Evolutionary conservation across 352 stramenopile genomes (phyloP).

Genomic region (Globisporangium spiculum): DNA sequence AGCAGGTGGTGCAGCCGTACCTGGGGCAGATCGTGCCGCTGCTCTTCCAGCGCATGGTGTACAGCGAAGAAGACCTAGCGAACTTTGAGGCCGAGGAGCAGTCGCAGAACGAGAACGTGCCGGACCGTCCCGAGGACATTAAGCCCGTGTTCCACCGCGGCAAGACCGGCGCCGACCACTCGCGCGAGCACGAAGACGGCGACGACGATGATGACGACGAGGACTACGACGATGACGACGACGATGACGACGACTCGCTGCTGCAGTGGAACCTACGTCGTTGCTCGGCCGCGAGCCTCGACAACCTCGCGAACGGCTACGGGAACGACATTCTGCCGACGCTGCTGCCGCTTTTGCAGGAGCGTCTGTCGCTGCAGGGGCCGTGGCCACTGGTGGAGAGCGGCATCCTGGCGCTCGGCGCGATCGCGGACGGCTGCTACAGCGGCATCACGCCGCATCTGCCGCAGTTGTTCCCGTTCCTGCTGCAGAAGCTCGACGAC

Average conservation of each 20-base stretch:
- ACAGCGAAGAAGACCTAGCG: slow-evolving; percentile 91
- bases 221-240: slow-evolving; percentile 88
- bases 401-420: slow-evolving; percentile 94
- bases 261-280: slow-evolving; percentile 96
- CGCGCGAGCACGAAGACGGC: slow-evolving; percentile 31
- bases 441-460: slow-evolving; percentile 92
- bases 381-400: slow-evolving; percentile 95
- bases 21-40: slow-evolving; percentile 90
- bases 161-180: slow-evolving; percentile 27
- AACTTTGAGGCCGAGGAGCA: slow-evolving; percentile 90
- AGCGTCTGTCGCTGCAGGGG: slow-evolving; percentile 87
- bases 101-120: slow-evolving; percentile 82
- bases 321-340: slow-evolving; percentile 92
- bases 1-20: slow-evolving; percentile 81
- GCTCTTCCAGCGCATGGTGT: slow-evolving; percentile 94
- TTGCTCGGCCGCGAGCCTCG: slow-evolving; percentile 93
- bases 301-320: slow-evolving; percentile 92
- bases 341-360: slow-evolving; percentile 90
- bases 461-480: slow-evolving; percentile 91
- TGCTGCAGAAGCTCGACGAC: slow-evolving; percentile 92
- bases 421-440: slow-evolving; percentile 93
- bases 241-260: slow-evolving; percentile 90
- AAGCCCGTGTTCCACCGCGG: slow-evolving; percentile 85
- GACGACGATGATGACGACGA: slow-evolving; percentile 80
- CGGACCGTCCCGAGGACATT: slow-evolving; percentile 90